Percentiles rank a stretch among this genome's conserved stretches.
Conservation (phyloP, 2,329 filamentous ascomycete genomes). For the Fusarium chlamydosporum region DNA sequence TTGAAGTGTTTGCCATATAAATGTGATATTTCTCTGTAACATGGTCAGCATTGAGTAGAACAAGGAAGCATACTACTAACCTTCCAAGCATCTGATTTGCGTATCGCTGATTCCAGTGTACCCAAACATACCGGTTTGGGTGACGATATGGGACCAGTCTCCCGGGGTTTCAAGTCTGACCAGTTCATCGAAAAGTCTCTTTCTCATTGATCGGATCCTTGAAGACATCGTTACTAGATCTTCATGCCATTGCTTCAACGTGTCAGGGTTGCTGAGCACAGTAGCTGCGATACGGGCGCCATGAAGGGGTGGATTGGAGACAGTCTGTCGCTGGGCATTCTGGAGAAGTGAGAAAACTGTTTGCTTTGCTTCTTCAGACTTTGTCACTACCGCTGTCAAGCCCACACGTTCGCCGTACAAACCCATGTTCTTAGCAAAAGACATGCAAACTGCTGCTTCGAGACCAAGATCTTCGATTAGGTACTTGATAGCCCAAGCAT, state of each 20-base stretch:
- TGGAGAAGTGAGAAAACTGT: constrained; percentile 52
- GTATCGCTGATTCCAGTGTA: constrained; percentile 64
- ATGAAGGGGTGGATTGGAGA: constrained; percentile 56
- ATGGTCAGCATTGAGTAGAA: neutral
- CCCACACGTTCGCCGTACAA: constrained; percentile 58
- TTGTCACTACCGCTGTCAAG: constrained; percentile 50
- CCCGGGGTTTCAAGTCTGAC: constrained; percentile 53
- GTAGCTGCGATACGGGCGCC: constrained; percentile 55
- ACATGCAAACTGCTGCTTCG: constrained; percentile 70
- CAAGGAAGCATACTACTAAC: constrained; percentile 15
- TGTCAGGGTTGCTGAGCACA: constrained; percentile 51
- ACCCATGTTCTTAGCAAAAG: constrained; percentile 73
- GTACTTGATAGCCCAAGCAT: constrained; percentile 45
- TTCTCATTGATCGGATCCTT: constrained; percentile 55
- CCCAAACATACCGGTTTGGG: constrained; percentile 59
- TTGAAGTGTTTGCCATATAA: constrained; percentile 58
- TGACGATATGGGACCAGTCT: constrained; percentile 56
- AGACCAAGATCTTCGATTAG: constrained; percentile 53
- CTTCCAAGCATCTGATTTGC: constrained; percentile 59
- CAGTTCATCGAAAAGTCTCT: constrained; percentile 54
- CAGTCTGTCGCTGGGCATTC: constrained; percentile 53
- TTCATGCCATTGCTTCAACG: constrained; percentile 53
- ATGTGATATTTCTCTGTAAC: constrained; percentile 54
- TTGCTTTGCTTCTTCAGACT: constrained; percentile 28
- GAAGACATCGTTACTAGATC: constrained; percentile 57